Conservation (phyloP, 768 basidiomycete genomes). For the Suillus cothurnatus region DNA sequence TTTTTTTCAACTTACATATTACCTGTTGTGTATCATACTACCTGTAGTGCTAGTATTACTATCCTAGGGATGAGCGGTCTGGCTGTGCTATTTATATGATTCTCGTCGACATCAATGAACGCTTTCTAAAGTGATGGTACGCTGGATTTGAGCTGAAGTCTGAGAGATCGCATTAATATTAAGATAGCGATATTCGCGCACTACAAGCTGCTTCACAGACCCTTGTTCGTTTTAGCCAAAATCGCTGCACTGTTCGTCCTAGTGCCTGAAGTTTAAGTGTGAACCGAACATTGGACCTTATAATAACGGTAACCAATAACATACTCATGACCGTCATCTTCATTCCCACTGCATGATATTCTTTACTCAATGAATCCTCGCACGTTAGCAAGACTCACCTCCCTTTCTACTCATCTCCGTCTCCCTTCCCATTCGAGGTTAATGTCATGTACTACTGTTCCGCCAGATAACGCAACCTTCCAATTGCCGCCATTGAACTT, state of each 20-base stretch:
- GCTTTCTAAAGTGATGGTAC: background rate
- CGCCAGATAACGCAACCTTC: background rate
- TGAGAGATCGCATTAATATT: background rate
- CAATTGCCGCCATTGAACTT: constrained; percentile 32
- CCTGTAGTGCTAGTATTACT: background rate
- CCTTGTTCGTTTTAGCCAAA: background rate
- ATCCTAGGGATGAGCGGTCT: background rate
- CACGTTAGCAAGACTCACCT: constrained; percentile 16
- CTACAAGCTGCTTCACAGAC: background rate
- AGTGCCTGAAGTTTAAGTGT: background rate
- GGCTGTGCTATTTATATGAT: background rate
- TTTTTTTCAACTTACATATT: background rate
- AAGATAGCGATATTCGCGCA: background rate
- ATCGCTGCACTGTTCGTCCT: background rate
- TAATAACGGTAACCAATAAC: background rate
- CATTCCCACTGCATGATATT: constrained; percentile 14
- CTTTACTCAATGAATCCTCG: constrained; percentile 12
- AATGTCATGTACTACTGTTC: constrained; percentile 12
- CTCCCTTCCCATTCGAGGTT: background rate
- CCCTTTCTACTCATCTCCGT: constrained; percentile 16
- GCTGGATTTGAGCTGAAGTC: background rate
- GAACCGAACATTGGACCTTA: background rate
- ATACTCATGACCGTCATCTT: constrained; percentile 6
- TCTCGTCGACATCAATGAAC: background rate
- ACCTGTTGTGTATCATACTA: background rate